These are phyloP conservation scores for Chlamydomonas incerta DNA, from an alignment of 139 green algal species.

Conservation along the genomic window DNA sequence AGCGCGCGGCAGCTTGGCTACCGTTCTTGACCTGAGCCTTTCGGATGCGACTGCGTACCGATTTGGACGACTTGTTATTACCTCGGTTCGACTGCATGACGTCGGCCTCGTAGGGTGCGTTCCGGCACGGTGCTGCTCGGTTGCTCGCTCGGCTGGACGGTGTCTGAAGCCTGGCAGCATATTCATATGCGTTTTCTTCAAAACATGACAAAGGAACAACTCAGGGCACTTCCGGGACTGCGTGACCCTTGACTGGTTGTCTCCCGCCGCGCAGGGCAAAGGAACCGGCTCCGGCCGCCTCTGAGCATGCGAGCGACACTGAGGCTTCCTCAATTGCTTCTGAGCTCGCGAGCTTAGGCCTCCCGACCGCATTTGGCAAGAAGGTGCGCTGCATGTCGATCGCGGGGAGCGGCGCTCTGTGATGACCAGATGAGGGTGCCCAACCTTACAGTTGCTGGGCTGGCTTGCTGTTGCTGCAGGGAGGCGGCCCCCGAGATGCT, in stretches of 20 bases:
- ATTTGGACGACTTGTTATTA: slow-evolving; percentile 16
- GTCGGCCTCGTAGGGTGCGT: slow-evolving; percentile 32
- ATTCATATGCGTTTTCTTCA: too few species aligned
- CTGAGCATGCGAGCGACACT: slow-evolving; percentile 10
- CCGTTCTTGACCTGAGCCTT: slow-evolving; percentile 12
- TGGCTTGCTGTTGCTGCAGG: too few species aligned
- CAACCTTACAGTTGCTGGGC: too few species aligned
- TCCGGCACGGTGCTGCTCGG: too few species aligned
- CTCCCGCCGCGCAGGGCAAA: background rate
- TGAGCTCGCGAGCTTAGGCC: slow-evolving; percentile 11
- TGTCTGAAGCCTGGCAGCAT: too few species aligned
- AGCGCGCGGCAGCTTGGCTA: slow-evolving; percentile 3
- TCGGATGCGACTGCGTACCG: slow-evolving; percentile 11
- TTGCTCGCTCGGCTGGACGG: too few species aligned
- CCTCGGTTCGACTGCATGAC: slow-evolving; percentile 12
- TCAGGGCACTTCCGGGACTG: too few species aligned
- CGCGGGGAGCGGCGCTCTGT: too few species aligned
- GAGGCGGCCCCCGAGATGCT: too few species aligned
- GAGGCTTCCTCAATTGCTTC: background rate
- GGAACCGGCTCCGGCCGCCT: background rate
- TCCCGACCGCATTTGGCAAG: slow-evolving; percentile 25
- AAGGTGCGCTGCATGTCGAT: background rate
- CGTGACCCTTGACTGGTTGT: background rate
- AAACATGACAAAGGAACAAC: too few species aligned
- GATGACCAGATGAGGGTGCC: too few species aligned